Evolutionary conservation across 352 stramenopile species (phyloP), one percentile per base, ranked within the genome.

Genomic region (Globisporangium emineosum): DNA sequence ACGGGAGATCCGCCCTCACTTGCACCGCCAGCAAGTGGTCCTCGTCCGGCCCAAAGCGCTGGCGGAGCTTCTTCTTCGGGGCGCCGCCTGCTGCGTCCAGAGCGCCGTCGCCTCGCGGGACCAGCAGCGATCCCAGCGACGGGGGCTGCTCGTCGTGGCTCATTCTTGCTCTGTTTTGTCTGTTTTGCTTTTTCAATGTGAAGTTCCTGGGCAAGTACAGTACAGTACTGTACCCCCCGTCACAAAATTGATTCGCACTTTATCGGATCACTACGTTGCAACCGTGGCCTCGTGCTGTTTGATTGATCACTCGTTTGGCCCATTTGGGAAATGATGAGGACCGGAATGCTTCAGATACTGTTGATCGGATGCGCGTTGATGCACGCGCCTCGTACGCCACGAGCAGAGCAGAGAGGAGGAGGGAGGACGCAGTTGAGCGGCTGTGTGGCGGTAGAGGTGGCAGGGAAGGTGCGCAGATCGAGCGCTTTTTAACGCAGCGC

Each of bases 291-390:
- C 15, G 19, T 17, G 25, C 47, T 52, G 19, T 53, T 53, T 45
- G 37, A n/a, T 1, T 5, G 1, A 51, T 23, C 33, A 5, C 0
- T 52, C n/a, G 21, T 4, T 6, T n/a, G 17, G 47, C 23, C 25
- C 7, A n/a, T 45, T 45, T 4, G 51, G 51, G 51, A 57, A 57
- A 32, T 57, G 51, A 57, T 57, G 25, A 32, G 29, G 51, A 50
- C 5, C n/a, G 51, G 19, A 13, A 65, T 58, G 59, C 33, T 65
- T 57, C 59, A 59, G 59, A 65, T 65, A 65, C 59, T 65, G 59
- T 65, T 65, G 59, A 65, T 59, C 33, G 59, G 56, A 62, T 10
- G 23, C 32, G 10, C 47, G 37, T 45, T 15, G 37, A 45, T 27
- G 27, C 50, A 19, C 27, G 15, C 29, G 51, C 33, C 7, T 30